Evolutionary conservation across 805 yeast species (phyloP).

Genomic region (Yarrowia yakushimensis): DNA sequence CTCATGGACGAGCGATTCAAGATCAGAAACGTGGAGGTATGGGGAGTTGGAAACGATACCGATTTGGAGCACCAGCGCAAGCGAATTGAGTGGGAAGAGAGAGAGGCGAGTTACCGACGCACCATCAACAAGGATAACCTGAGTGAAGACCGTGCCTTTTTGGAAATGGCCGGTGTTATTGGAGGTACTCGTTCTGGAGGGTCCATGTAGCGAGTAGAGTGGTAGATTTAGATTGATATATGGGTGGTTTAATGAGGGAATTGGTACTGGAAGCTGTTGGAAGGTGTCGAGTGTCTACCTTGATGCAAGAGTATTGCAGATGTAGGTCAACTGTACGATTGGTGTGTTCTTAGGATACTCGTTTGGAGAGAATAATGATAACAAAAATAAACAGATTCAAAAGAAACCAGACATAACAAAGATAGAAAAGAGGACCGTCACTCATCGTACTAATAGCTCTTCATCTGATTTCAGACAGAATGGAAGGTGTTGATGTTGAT

Average conservation of each 20-base stretch:
- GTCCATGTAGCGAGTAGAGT: neutral
- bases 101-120: conserved; percentile 77
- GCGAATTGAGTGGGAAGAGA: conserved; percentile 88
- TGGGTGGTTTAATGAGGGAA: neutral
- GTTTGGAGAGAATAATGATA: too few species aligned
- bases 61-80: conserved; percentile 73
- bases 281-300: too few species aligned
- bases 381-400: too few species aligned
- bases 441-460: too few species aligned
- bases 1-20: conserved; percentile 59
- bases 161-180: conserved; percentile 75
- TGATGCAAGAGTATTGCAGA: too few species aligned
- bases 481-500: too few species aligned
- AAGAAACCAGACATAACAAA: too few species aligned
- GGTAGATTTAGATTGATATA: too few species aligned
- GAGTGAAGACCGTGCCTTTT: conserved; percentile 67
- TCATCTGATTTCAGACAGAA: too few species aligned
- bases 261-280: neutral
- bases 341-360: too few species aligned
- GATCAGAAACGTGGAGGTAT: conserved; percentile 76
- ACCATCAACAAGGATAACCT: conserved; percentile 59
- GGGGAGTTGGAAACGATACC: conserved; percentile 84
- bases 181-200: conserved; percentile 35
- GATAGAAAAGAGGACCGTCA: too few species aligned
- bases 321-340: too few species aligned